Conservation (phyloP, 2,329 filamentous ascomycete genomes). For the Microdochium paspali region DNA sequence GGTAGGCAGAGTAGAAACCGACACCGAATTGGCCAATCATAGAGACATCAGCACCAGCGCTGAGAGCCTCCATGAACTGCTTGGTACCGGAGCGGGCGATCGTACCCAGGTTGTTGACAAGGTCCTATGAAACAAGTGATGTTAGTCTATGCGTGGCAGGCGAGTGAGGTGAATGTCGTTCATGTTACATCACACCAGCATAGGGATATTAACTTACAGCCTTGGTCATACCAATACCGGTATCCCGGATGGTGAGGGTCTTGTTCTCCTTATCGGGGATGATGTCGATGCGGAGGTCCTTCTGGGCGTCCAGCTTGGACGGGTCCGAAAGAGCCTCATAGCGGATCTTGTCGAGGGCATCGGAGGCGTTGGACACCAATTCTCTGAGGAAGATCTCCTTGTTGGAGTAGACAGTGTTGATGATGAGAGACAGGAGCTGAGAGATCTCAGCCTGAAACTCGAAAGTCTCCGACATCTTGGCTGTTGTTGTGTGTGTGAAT, state of each 20-base stretch:
- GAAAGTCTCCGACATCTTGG: constrained; percentile 91
- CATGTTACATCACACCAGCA: neutral
- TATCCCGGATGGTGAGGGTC: constrained; percentile 95
- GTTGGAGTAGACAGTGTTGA: constrained; percentile 99
- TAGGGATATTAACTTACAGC: constrained; percentile 58
- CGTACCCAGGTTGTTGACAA: constrained; percentile 99
- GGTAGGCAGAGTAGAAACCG: constrained; percentile 99
- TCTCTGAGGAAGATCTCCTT: constrained; percentile 99
- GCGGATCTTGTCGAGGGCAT: constrained; percentile 99
- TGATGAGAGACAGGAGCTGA: constrained; percentile 98
- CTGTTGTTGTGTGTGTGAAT: constrained; percentile 15
- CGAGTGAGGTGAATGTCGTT: too few species aligned
- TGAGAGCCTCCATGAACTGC: constrained; percentile 99
- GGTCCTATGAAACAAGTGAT: constrained; percentile 58
- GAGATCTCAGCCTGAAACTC: constrained; percentile 99
- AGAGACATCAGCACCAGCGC: constrained; percentile 96
- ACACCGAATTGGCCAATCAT: constrained; percentile 99
- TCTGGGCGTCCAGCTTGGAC: constrained; percentile 91
- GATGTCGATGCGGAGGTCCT: constrained; percentile 98
- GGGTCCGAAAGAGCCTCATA: constrained; percentile 97
- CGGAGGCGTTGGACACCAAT: constrained; percentile 95
- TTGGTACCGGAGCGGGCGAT: constrained; percentile 99
- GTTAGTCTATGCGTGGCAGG: constrained; percentile 1
- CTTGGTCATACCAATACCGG: constrained; percentile 99
- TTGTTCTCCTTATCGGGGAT: constrained; percentile 96